Evolutionary conservation across 208 protist species (phyloP), one percentile per base, ranked within the genome.

Genomic region (Leptomonas pyrrhocoris): DNA sequence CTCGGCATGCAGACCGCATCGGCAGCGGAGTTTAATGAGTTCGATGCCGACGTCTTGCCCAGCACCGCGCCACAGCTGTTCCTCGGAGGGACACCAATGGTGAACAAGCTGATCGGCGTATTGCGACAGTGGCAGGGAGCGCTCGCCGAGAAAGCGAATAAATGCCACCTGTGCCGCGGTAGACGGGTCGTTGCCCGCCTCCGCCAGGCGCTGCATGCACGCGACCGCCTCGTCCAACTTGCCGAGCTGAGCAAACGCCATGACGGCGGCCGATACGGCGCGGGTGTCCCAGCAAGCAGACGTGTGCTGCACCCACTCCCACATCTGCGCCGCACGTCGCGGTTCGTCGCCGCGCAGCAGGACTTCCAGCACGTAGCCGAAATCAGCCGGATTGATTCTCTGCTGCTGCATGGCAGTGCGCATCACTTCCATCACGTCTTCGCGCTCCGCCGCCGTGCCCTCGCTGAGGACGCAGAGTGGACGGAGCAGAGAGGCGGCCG

Each of bases 251-350:
- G 80, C 64, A n/a, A 83, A 80, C 3, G 88, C 86, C 38, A 74
- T 59, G 43, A 96, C 72, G 1, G 81, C 83, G 0, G 84, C 77
- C 0, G 88, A 94, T 21, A 63, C 84, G 5, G 88, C 81, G 8
- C 50, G 75, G 13, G 61, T 38, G 61, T 96, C 85, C 87, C 88
- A 94, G 38, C 80, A 79, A 18, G 86, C 91, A 5, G 88, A 91
- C 7, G 91, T 89, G 79, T 96, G 85, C 60, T 73, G 81, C 85
- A 94, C 84, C 89, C 91, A 96, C n/a, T 30, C 62, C 89, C 91
- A 96, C 53, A 90, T 71, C 23, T 49, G 51, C 12, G 70, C 53
- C 21, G 87, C 79, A 16, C 68, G 72, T 18, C 62, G 62, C n/a
- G 79, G 68, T 2, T 85, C 65, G 8, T 65, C 61, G 34, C 71